These are phyloP conservation scores for Lodderomyces margitis DNA, from an alignment of 1,139 yeast genomes.

Conservation along the genomic window DNA sequence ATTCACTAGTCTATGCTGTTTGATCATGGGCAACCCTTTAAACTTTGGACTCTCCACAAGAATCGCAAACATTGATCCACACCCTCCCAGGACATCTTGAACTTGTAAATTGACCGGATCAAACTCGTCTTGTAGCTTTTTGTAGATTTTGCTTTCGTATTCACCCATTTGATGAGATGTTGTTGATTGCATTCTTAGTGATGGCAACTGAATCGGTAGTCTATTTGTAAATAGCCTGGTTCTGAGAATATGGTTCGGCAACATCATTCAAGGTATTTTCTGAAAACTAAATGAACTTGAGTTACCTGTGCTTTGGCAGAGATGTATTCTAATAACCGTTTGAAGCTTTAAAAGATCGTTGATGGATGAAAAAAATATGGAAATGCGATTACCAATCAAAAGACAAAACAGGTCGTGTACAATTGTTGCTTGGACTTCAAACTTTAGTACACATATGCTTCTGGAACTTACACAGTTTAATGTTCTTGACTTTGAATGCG, in stretches of 20 bases:
- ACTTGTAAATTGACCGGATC: slow-evolving; percentile 63
- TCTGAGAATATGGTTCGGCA: neutral
- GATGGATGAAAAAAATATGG: too few species aligned
- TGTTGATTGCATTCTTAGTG: neutral
- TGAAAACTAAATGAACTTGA: neutral
- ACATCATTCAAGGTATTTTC: neutral
- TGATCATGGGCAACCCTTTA: slow-evolving; percentile 77
- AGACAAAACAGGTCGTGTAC: too few species aligned
- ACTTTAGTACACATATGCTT: too few species aligned
- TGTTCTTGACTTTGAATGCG: too few species aligned
- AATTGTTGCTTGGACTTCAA: too few species aligned
- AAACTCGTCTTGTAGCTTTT: slow-evolving; percentile 53
- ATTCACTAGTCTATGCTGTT: slow-evolving; percentile 91
- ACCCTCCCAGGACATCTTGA: slow-evolving; percentile 85
- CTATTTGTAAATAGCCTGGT: neutral
- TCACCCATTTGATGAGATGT: slow-evolving; percentile 41
- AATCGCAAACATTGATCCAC: slow-evolving; percentile 98
- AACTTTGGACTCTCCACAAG: slow-evolving; percentile 70
- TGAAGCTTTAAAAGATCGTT: too few species aligned
- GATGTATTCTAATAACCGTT: too few species aligned
- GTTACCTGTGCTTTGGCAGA: neutral
- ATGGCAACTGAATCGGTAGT: neutral
- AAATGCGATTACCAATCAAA: too few species aligned
- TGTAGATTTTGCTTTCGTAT: slow-evolving; percentile 66
- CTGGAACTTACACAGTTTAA: too few species aligned